phyloP scores from a whole-genome alignment of 495 filamentous ascomycete genomes.

The Cairneyella variabilis region DNA sequence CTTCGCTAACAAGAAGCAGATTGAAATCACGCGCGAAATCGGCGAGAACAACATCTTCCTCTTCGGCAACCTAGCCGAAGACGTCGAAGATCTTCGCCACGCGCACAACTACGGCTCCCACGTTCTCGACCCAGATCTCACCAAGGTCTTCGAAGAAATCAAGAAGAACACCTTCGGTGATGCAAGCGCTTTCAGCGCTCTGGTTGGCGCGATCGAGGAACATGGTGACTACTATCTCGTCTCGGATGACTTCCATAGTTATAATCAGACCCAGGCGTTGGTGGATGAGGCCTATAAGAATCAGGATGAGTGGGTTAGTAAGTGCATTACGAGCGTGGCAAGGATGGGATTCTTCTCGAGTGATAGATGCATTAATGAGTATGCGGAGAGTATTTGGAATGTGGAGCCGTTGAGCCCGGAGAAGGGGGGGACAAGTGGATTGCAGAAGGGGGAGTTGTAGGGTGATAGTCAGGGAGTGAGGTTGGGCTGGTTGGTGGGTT shows the following conservation, averaged over 20 bases:
- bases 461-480: neutral
- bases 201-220: constrained; percentile 78
- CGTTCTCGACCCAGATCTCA: constrained; percentile 69
- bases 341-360: constrained; percentile 97
- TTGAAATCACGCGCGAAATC: constrained; percentile 97
- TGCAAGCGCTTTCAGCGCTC: constrained; percentile 65
- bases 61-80: constrained; percentile 93
- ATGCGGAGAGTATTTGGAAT: constrained; percentile 97
- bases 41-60: constrained; percentile 97
- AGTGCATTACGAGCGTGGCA: constrained; percentile 81
- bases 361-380: constrained; percentile 97
- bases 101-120: constrained; percentile 79
- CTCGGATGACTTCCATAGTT: constrained; percentile 92
- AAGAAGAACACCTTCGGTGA: constrained; percentile 74
- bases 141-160: constrained; percentile 80
- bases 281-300: constrained; percentile 89
- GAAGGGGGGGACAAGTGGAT: constrained; percentile 11
- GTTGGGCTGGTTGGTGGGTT: too few species aligned
- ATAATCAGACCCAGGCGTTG: constrained; percentile 81
- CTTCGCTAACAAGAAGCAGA: constrained; percentile 44
- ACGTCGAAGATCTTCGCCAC: constrained; percentile 95
- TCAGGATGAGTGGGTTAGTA: constrained; percentile 86
- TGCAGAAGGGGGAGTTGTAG: constrained; percentile 20
- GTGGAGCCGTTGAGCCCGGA: constrained; percentile 58
- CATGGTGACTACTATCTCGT: constrained; percentile 98